Base-by-base conservation (phyloP, 2,329 filamentous ascomycete species). In the Colletotrichum ledebouriae region DNA sequence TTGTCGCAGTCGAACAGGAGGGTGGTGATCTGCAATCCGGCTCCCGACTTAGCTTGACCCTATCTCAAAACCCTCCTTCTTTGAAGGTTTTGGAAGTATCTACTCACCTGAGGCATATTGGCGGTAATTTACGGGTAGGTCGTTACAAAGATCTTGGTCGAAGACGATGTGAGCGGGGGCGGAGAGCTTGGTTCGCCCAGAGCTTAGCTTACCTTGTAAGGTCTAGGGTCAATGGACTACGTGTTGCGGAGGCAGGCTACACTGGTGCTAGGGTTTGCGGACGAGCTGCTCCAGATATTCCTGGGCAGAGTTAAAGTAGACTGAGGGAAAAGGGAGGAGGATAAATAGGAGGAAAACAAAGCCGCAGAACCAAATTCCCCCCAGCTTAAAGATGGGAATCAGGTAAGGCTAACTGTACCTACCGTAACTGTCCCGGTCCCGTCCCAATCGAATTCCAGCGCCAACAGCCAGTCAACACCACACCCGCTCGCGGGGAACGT, bases 1-100 rank as follows among this genome's bases (percentile, higher is more conserved):
- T 97, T 97, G 88, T 97, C 88, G 81, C 87, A 90, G 80, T 94
- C 91, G 79, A 94, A 92, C 74, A 94, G 86, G 76, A 94, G 83
- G 72, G 90, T 87, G 64, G 85, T 92, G 81, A 93, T 91, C 86
- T 89, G 9, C 56, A 17, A 4, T 34, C 49, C 49, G 9, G 33
- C 29, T 53, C 33, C 20, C 29, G 47, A 9, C 22, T 17, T 20
- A 46, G 17, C 17, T 46, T 29, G 29, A 7, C 29, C 29, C 29
- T 7, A 29, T 29, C 6, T 29, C 29, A 29, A 29, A 29, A 6
- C 2, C 29, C 29, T 9, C 29, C 29, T 29, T 29, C 29, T 7
- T 9, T 9, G 29, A 6, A 29, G 2, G 6, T 7, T 25, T 29
- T 29, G 6, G 15, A n/a, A 49, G 2, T n/a, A 15, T 33, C 13